Conservation (phyloP, 2,329 filamentous ascomycete genomes). For the Curvularia sp. region DNA sequence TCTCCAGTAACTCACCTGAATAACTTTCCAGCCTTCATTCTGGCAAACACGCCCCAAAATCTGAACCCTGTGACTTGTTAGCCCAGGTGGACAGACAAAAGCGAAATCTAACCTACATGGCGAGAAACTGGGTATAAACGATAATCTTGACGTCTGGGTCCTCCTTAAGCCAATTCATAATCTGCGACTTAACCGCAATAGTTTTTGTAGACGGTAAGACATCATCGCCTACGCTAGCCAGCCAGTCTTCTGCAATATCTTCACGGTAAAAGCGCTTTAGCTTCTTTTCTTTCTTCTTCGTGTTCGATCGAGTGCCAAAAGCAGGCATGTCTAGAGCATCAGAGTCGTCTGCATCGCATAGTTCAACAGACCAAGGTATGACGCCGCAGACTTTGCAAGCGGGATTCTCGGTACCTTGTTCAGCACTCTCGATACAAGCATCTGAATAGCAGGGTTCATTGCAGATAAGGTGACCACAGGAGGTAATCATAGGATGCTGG, state of each 20-base stretch:
- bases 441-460: conserved; percentile 53
- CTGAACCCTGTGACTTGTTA: conserved; percentile 46
- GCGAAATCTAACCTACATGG: conserved; percentile 47
- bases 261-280: conserved; percentile 27
- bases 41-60: conserved; percentile 61
- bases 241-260: conserved; percentile 51
- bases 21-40: conserved; percentile 57
- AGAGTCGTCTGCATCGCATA: conserved; percentile 31
- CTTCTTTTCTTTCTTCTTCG: conserved; percentile 26
- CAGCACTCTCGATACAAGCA: conserved; percentile 39
- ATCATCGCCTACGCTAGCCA: conserved; percentile 43
- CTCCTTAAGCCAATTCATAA: conserved; percentile 55
- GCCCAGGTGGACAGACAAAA: background rate
- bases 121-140: conserved; percentile 66
- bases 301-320: conserved; percentile 26
- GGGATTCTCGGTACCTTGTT: conserved; percentile 9
- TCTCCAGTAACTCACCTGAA: conserved; percentile 43
- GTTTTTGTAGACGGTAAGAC: conserved; percentile 58
- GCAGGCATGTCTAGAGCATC: conserved; percentile 4
- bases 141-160: conserved; percentile 63
- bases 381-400: conserved; percentile 48
- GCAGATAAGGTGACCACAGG: conserved; percentile 66
- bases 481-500: conserved; percentile 54
- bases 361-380: conserved; percentile 27
- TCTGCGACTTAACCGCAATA: conserved; percentile 55